Conservation (phyloP, 1,284 basidiomycete species). For the Kalmanozyma brasiliensis region DNA sequence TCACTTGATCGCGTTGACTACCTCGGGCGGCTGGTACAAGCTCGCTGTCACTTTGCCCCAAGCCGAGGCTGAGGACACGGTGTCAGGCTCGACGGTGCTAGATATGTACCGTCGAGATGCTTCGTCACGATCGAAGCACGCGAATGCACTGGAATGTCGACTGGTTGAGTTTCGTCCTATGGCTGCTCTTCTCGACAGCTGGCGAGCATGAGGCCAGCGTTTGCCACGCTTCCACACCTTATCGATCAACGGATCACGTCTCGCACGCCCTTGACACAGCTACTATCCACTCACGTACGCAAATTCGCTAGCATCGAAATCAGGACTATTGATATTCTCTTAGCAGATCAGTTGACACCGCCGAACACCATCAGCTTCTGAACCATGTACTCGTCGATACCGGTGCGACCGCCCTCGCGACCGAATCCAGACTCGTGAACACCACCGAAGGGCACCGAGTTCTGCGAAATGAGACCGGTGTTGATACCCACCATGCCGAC, state of each 20-base stretch:
- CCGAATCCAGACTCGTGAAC: slow-evolving; percentile 81
- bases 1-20: slow-evolving; percentile 56
- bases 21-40: slow-evolving; percentile 60
- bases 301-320: too few species aligned
- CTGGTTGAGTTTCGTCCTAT: slow-evolving; percentile 43
- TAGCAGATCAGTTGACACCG: slow-evolving; percentile 32
- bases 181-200: slow-evolving; percentile 29
- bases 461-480: slow-evolving; percentile 63
- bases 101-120: slow-evolving; percentile 52
- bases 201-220: slow-evolving; percentile 13
- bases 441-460: slow-evolving; percentile 80
- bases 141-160: slow-evolving; percentile 19
- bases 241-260: not conserved
- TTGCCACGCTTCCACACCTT: not conserved
- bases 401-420: slow-evolving; percentile 74
- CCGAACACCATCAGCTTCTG: slow-evolving; percentile 66
- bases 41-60: slow-evolving; percentile 33
- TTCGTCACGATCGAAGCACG: slow-evolving; percentile 8
- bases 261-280: not conserved
- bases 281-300: not conserved
- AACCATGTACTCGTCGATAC: slow-evolving; percentile 77
- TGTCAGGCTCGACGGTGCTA: slow-evolving; percentile 39
- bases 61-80: not conserved
- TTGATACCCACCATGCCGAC: slow-evolving; percentile 90
- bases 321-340: not conserved